Percentiles rank a stretch among this genome's conserved stretches.
phyloP scores from a whole-genome alignment of 129 eudicot species.

The Flaveria linearis region DNA sequence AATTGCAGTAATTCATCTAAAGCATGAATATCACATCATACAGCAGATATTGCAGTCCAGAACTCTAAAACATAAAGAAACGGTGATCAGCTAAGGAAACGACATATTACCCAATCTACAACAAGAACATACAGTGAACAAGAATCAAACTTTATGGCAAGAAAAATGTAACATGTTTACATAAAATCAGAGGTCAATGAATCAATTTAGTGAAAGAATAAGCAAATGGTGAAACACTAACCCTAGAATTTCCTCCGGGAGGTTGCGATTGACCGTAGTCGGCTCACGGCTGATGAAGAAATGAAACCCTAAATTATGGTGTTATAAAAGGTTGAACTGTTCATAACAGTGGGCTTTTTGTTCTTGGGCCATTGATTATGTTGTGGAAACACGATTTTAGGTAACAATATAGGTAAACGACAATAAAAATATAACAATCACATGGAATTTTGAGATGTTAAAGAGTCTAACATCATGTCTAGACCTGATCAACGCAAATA shows the following conservation, averaged over 20 bases:
- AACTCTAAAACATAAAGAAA: neutral
- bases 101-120: neutral
- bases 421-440: too few relatives aligned
- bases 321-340: neutral
- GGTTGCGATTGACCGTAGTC: neutral
- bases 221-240: neutral
- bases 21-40: neutral
- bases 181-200: neutral
- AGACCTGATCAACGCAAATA: too few relatives aligned
- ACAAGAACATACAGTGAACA: neutral
- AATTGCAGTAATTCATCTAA: neutral
- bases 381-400: too few relatives aligned
- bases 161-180: neutral
- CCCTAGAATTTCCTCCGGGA: slow-evolving; percentile 10
- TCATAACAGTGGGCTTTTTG: neutral
- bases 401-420: too few relatives aligned
- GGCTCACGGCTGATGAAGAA: neutral
- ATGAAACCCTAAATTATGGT: slow-evolving; percentile 22
- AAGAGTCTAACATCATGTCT: too few relatives aligned
- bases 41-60: neutral
- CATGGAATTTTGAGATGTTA: too few relatives aligned
- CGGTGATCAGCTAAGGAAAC: neutral
- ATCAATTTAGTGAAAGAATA: neutral
- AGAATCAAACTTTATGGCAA: neutral
- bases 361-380: neutral